phyloP scores from a whole-genome alignment of 768 basidiomycete species.

The Trametopsis cervina region DNA sequence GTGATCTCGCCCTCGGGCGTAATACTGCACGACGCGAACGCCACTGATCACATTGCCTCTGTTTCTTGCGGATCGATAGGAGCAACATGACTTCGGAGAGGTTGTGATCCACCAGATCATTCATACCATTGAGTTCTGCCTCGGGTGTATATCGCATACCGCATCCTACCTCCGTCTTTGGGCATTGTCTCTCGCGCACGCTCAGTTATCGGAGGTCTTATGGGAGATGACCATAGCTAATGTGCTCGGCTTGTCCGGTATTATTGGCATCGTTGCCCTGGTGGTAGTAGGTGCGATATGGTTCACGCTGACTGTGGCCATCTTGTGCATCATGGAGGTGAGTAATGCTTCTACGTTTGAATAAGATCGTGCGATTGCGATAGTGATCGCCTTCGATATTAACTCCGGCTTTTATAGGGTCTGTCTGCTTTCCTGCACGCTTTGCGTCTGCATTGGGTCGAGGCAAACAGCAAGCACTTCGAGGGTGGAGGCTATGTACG shows the following conservation, averaged over 20 bases:
- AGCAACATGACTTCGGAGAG: constrained; percentile 91
- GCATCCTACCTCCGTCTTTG: constrained; percentile 91
- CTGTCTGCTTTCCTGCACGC: constrained; percentile 95
- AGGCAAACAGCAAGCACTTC: constrained; percentile 95
- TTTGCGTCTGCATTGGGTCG: constrained; percentile 95
- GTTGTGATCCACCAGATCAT: constrained; percentile 96
- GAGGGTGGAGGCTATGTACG: constrained; percentile 84
- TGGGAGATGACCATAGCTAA: constrained; percentile 80
- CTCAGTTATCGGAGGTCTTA: constrained; percentile 91
- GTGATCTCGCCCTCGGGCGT: no score
- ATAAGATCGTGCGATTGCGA: constrained; percentile 10
- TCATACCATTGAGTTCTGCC: constrained; percentile 98
- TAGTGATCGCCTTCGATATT: constrained; percentile 18
- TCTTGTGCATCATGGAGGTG: constrained; percentile 96
- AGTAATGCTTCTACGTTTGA: constrained; percentile 24
- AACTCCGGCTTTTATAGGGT: constrained; percentile 44
- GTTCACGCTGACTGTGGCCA: constrained; percentile 68
- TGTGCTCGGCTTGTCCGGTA: constrained; percentile 52
- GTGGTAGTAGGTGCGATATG: constrained; percentile 57
- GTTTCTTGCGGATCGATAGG: constrained; percentile 30
- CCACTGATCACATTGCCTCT: neutral
- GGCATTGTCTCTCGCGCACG: constrained; percentile 97
- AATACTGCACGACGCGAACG: neutral
- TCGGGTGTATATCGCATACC: constrained; percentile 98
- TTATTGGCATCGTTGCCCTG: constrained; percentile 46